Evolutionary conservation across 2,329 filamentous ascomycete genomes (phyloP).

Genomic region (Hypoxylon sp.): DNA sequence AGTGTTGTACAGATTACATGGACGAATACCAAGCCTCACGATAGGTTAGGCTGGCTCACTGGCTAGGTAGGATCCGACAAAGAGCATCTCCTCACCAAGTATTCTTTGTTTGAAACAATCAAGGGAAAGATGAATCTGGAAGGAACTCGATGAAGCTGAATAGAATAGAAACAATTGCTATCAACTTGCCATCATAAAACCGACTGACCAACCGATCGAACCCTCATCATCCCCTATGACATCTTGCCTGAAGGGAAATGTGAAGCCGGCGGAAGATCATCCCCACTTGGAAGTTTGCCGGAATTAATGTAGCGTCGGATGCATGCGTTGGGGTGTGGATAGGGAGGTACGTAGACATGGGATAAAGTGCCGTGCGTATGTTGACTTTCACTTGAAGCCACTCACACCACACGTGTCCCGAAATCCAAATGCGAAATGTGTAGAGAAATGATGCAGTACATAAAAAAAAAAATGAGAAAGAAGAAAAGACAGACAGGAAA

Average conservation of each 20-base stretch:
- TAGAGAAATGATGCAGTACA: not conserved
- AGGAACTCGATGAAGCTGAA: too few species aligned
- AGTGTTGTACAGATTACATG: too few species aligned
- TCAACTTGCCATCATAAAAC: not conserved
- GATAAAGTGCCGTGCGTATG: too few species aligned
- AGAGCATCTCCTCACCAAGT: not conserved
- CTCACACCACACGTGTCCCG: constrained; percentile 10
- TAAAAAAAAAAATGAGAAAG: not conserved
- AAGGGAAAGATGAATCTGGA: too few species aligned
- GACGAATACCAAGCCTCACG: constrained; percentile 5
- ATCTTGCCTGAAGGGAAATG: constrained; percentile 11
- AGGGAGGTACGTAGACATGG: constrained; percentile 7
- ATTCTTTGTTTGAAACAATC: constrained; percentile 13
- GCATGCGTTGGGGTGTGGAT: constrained; percentile 21
- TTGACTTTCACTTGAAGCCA: constrained; percentile 18
- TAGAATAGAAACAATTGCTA: not conserved
- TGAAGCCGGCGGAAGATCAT: constrained; percentile 17
- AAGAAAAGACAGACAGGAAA: not conserved
- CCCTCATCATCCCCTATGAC: constrained; percentile 1
- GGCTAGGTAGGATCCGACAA: too few species aligned
- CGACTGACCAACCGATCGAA: not conserved
- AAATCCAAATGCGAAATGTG: not conserved
- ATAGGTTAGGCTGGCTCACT: too few species aligned
- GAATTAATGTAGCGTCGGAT: constrained; percentile 32
- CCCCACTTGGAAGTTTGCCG: constrained; percentile 33